A percentile compares a stretch with the other conserved stretches of the same genome.
phyloP scores from a whole-genome alignment of 2,329 filamentous ascomycete genomes.

The Calonectria pseudoreteaudii region DNA sequence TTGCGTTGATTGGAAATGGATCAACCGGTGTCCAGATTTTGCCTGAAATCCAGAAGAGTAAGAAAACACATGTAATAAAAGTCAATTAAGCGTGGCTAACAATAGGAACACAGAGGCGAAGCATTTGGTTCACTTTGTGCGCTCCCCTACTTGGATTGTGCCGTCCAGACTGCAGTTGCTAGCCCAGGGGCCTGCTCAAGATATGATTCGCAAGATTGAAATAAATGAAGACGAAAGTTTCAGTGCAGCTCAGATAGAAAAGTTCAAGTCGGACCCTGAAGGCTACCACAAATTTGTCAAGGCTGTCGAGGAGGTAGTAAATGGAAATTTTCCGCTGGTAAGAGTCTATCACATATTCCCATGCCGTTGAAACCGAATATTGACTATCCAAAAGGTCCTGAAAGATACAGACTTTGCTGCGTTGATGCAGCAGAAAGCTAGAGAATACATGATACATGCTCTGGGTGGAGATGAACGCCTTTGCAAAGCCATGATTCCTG shows the following conservation, averaged over 20 bases:
- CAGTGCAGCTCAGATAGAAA: neutral
- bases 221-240: constrained; percentile 11
- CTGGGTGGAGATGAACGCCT: constrained; percentile 18
- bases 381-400: neutral
- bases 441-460: constrained; percentile 18
- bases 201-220: constrained; percentile 11
- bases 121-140: constrained; percentile 14
- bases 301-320: constrained; percentile 15
- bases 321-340: constrained; percentile 23
- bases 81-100: neutral
- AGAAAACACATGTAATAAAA: neutral
- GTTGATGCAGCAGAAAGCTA: constrained; percentile 9
- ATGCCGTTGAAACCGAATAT: neutral
- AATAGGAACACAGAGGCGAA: neutral
- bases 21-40: constrained; percentile 28
- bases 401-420: constrained; percentile 16
- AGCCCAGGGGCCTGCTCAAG: neutral
- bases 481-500: constrained; percentile 17
- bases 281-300: constrained; percentile 16
- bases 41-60: constrained; percentile 15
- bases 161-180: constrained; percentile 11
- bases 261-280: constrained; percentile 15
- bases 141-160: constrained; percentile 19
- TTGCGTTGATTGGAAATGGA: constrained; percentile 25
- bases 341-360: neutral